These are phyloP conservation scores for Adansonia gregorii DNA, from an alignment of 441 rosid species.

Conservation along the genomic window DNA sequence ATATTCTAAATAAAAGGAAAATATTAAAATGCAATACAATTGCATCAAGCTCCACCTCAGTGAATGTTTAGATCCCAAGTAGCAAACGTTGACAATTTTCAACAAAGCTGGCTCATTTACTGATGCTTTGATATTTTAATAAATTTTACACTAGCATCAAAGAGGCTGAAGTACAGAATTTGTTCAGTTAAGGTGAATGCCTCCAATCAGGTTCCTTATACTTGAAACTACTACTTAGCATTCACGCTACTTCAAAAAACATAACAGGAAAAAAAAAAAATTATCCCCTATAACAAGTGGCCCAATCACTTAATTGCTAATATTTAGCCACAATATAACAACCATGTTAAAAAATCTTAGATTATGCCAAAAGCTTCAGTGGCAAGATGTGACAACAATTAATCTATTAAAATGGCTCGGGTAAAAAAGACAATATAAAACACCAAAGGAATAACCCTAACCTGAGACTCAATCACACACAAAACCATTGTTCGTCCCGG, in stretches of 20 bases:
- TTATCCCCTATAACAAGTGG: not conserved
- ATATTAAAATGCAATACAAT: not conserved
- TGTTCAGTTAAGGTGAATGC: not conserved
- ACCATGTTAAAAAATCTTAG: not conserved
- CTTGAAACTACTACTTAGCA: not conserved
- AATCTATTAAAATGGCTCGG: conserved; percentile 9
- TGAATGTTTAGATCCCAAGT: not conserved
- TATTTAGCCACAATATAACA: not conserved
- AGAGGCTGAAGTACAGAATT: not conserved
- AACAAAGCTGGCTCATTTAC: not conserved
- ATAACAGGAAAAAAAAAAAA: conserved; percentile 2
- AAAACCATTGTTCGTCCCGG: not conserved
- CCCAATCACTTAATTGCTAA: not conserved
- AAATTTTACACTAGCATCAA: not conserved
- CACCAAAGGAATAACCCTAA: not conserved
- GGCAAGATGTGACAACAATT: conserved; percentile 1
- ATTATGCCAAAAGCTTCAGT: not conserved
- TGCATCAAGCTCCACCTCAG: conserved; percentile 1
- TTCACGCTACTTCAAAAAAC: not conserved
- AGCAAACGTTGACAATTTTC: not conserved
- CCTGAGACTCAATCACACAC: not conserved
- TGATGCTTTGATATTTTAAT: not conserved
- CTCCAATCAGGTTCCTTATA: not conserved
- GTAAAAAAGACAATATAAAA: not conserved
- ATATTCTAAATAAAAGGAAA: not conserved